Evolutionary conservation across 306 rosid genomes (phyloP).

Genomic region (Cyamopsis tetragonoloba): DNA sequence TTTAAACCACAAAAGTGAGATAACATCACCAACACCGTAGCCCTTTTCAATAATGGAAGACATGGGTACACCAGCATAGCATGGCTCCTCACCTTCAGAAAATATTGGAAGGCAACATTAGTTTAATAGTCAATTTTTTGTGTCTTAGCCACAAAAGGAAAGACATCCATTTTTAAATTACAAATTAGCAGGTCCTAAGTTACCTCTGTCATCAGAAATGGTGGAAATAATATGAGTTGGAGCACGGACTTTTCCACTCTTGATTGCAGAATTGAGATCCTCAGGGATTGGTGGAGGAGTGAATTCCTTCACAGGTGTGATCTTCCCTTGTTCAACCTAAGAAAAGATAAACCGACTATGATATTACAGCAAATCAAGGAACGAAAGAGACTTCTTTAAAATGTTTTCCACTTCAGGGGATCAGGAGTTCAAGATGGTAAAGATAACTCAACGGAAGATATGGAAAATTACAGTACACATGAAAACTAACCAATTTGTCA

Average conservation of each 20-base stretch:
- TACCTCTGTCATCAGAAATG: slow-evolving; percentile 98
- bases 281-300: slow-evolving; percentile 96
- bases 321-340: slow-evolving; percentile 70
- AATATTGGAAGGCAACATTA: slow-evolving; percentile 28
- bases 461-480: slow-evolving; percentile 24
- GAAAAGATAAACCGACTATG: slow-evolving; percentile 12
- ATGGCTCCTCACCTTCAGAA: slow-evolving; percentile 90
- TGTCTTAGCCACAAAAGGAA: slow-evolving; percentile 2
- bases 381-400: slow-evolving; percentile 6
- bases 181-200: slow-evolving; percentile 5
- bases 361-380: slow-evolving; percentile 14
- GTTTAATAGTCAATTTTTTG: slow-evolving; percentile 13
- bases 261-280: slow-evolving; percentile 80
- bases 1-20: slow-evolving; percentile 95
- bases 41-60: slow-evolving; percentile 95
- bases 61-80: slow-evolving; percentile 99
- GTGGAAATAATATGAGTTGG: slow-evolving; percentile 98
- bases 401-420: background rate
- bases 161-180: background rate
- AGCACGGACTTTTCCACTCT: slow-evolving; percentile 97
- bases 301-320: slow-evolving; percentile 73
- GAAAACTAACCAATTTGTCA: slow-evolving; percentile 69
- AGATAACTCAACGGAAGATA: background rate
- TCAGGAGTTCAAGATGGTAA: background rate
- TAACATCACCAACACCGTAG: slow-evolving; percentile 89